phyloP scores from a whole-genome alignment of 163 green algal species.

The Volvox carteri region DNA sequence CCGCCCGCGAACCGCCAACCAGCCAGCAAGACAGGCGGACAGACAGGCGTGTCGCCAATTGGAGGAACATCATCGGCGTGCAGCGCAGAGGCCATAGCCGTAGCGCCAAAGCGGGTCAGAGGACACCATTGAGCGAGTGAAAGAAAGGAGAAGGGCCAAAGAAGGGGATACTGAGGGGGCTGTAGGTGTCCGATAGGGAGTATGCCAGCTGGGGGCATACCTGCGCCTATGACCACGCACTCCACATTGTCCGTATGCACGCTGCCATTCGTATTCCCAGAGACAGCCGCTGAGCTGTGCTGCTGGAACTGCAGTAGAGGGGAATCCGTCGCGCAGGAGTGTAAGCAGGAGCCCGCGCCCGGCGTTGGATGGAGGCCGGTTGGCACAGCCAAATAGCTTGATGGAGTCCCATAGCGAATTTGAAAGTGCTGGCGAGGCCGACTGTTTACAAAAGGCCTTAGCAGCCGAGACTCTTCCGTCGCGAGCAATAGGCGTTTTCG shows the following conservation, averaged over 20 bases:
- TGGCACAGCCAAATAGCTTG: too few species aligned
- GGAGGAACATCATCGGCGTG: too few species aligned
- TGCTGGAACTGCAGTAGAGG: not conserved
- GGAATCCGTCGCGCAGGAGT: not conserved
- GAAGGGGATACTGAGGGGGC: too few species aligned
- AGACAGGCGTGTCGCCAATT: not conserved
- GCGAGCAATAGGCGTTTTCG: not conserved
- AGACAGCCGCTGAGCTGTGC: not conserved
- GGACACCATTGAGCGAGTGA: too few species aligned
- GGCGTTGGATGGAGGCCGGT: not conserved
- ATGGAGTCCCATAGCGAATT: too few species aligned
- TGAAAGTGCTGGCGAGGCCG: not conserved
- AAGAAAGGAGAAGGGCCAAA: too few species aligned
- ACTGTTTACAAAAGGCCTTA: not conserved
- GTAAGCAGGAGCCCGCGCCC: too few species aligned
- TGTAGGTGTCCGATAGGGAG: too few species aligned
- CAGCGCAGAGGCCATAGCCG: too few species aligned
- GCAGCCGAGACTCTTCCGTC: not conserved
- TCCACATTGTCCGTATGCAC: conserved; percentile 9
- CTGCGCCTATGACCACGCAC: conserved; percentile 42
- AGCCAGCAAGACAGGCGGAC: not conserved
- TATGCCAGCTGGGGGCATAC: too few species aligned
- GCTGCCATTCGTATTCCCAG: not conserved
- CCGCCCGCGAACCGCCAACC: not conserved
- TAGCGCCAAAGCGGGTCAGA: too few species aligned